phyloP scores from a whole-genome alignment of 2,329 filamentous ascomycete species.

The Aureobasidium sp. region DNA sequence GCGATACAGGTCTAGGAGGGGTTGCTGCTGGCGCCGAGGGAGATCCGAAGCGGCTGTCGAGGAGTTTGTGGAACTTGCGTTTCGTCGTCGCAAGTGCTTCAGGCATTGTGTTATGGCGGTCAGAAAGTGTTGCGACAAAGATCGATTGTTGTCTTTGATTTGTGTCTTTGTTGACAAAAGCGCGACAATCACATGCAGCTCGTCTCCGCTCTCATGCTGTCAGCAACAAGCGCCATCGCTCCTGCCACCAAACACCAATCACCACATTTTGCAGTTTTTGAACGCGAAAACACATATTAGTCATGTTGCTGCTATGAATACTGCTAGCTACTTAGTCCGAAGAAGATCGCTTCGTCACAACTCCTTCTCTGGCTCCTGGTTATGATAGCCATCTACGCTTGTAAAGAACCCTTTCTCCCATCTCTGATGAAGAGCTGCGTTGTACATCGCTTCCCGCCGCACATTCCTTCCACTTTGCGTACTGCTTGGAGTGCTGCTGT shows the following conservation, averaged over 20 bases:
- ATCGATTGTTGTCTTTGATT: neutral
- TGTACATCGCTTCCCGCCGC: conserved; percentile 19
- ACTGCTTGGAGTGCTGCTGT: conserved; percentile 10
- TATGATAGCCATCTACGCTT: conserved; percentile 25
- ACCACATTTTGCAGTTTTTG: neutral
- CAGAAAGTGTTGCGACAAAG: neutral
- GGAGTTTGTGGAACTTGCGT: conserved; percentile 70
- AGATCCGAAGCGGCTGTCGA: conserved; percentile 52
- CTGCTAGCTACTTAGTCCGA: neutral
- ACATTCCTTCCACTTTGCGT: conserved; percentile 19
- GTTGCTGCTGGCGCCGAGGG: conserved; percentile 36
- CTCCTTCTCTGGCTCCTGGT: conserved; percentile 26
- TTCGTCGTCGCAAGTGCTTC: conserved; percentile 68
- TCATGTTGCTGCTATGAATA: neutral
- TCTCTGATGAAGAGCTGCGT: conserved; percentile 21
- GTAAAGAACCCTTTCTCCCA: conserved; percentile 26
- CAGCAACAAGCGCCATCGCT: neutral
- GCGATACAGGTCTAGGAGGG: conserved; percentile 21
- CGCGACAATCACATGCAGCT: conserved; percentile 13
- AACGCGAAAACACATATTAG: too few relatives aligned
- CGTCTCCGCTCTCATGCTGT: conserved; percentile 5
- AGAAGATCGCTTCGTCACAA: conserved; percentile 16
- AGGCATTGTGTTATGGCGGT: conserved; percentile 24
- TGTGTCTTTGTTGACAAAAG: conserved; percentile 3
- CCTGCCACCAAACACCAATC: neutral